These are phyloP conservation scores for Puccinia triticina DNA, from an alignment of 1,284 basidiomycete species.

Conservation along the genomic window DNA sequence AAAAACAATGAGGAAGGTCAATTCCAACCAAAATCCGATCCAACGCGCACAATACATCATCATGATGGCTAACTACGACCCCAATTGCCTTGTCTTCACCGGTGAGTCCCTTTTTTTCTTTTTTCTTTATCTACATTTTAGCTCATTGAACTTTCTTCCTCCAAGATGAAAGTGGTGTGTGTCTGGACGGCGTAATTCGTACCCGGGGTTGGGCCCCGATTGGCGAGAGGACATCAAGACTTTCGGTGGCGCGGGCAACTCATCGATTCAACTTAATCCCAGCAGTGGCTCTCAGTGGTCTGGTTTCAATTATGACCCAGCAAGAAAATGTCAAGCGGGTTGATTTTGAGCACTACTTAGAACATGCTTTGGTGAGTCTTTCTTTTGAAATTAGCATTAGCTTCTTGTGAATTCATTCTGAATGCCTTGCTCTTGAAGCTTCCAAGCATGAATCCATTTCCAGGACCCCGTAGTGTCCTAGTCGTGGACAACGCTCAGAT, in stretches of 20 bases:
- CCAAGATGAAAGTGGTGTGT: too few relatives aligned
- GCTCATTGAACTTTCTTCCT: background rate
- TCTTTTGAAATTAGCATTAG: background rate
- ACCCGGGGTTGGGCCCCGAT: too few relatives aligned
- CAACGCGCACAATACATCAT: too few relatives aligned
- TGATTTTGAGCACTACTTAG: too few relatives aligned
- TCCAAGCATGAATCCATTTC: background rate
- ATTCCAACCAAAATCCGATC: background rate
- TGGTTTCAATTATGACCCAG: background rate
- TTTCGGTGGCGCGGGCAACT: too few relatives aligned
- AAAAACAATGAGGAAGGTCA: constrained; percentile 6
- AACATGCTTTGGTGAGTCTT: background rate
- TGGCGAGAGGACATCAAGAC: too few relatives aligned
- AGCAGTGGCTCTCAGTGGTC: background rate
- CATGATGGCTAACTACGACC: too few relatives aligned
- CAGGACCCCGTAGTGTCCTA: background rate
- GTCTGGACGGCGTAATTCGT: too few relatives aligned
- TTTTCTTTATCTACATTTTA: too few relatives aligned
- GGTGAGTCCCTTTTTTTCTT: background rate
- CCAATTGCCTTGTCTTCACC: too few relatives aligned
- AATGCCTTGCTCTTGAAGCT: background rate
- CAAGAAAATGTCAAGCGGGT: background rate
- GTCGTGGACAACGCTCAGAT: constrained; percentile 18
- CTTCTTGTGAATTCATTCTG: background rate
- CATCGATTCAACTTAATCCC: background rate